A percentile compares a stretch with the other conserved stretches of the same genome.
Conservation (phyloP, 768 basidiomycete genomes). For the Naematelia aurantialba region DNA sequence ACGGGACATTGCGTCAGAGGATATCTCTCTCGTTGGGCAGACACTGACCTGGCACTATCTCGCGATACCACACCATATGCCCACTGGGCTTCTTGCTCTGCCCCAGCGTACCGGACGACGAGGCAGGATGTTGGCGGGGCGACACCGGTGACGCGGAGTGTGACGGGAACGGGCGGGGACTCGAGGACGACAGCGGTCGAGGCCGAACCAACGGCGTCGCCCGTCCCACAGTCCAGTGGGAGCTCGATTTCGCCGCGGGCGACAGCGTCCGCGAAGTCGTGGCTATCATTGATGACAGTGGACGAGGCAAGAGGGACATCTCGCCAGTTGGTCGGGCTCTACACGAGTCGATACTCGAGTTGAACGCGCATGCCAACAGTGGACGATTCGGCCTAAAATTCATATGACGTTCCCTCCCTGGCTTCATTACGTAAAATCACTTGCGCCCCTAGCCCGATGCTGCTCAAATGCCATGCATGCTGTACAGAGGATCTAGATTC, state of each 20-base stretch:
- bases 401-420: not conserved
- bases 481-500: not conserved
- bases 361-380: too few species aligned
- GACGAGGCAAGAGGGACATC: not conserved
- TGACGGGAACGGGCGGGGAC: not conserved
- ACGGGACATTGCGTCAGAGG: not conserved
- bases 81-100: slow-evolving; percentile 25
- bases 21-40: slow-evolving; percentile 3
- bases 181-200: not conserved
- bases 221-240: too few species aligned
- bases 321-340: too few species aligned
- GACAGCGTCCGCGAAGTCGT: not conserved
- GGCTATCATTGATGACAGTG: not conserved
- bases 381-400: not conserved
- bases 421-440: not conserved
- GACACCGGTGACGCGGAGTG: not conserved
- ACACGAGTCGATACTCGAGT: too few species aligned
- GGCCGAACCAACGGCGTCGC: not conserved
- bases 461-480: not conserved
- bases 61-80: slow-evolving; percentile 49
- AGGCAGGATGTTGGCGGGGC: not conserved
- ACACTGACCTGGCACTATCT: slow-evolving; percentile 46
- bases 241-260: not conserved
- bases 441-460: not conserved
- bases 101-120: not conserved